Evolutionary conservation across 306 rosid species (phyloP), one percentile per base, ranked within the genome.

Genomic region (Bauhinia variegata): DNA sequence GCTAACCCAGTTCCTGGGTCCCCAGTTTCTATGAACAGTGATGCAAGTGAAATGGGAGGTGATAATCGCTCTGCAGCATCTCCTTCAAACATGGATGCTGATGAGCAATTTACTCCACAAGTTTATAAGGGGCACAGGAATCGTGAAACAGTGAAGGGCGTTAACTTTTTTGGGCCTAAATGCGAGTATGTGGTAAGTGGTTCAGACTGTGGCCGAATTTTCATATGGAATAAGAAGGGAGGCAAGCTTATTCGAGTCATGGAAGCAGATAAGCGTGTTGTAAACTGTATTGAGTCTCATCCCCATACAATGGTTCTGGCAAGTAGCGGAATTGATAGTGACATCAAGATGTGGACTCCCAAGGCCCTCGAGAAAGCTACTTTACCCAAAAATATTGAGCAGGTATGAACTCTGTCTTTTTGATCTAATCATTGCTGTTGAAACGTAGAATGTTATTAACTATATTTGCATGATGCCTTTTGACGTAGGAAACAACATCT

Each of bases 201-300:
- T 14, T 93, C 99, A 63, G 99, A 93, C 60, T 93, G 99, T 82
- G 99, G 97, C 61, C 86, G 96, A 43, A 93, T 93, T 72, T 93
- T 93, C 82, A 80, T 86, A 43, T 90, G 99, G 99, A 90, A 70
- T 75, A 93, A 88, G 80, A 90, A 86, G 72, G 88, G 83, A 5
- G 96, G 96, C 60, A 78, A 85, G 80, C 93, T 90, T 38, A 83
- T 90, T 70, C 99, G 97, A 67, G 96, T 93, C 61, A 93, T 93
- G 96, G 82, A 90, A 82, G 99, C 86, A 31, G 99, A 93, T 73
- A 75, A 68, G 73, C 34, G 60, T 60, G 82, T 93, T n/a, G 99
- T 93, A 44, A 93, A 93, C 78, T 93, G 99, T 78, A 86, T 90
- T 9, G 97, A 88, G 81, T 74, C 95, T 75, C 97, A 93, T 83